phyloP scores from a whole-genome alignment of 495 filamentous ascomycete genomes.

The Parachaetomium inaequale region DNA sequence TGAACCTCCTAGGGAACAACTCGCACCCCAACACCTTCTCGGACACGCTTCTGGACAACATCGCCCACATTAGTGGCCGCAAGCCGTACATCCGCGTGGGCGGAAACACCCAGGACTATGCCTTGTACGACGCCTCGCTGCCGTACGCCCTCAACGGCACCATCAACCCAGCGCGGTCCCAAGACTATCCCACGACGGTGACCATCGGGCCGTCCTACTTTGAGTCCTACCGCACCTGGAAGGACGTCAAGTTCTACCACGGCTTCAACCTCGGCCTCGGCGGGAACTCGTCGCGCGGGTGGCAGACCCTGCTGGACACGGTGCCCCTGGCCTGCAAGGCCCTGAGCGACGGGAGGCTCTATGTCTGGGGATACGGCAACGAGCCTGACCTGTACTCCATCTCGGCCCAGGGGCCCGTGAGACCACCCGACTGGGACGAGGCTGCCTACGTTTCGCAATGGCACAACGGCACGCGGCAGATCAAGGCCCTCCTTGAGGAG shows the following conservation, averaged over 20 bases:
- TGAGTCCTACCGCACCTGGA: conserved; percentile 61
- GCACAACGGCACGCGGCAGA: conserved; percentile 51
- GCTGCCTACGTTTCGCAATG: conserved; percentile 58
- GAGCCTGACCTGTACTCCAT: conserved; percentile 63
- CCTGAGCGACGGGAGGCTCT: conserved; percentile 46
- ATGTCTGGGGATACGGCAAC: conserved; percentile 63
- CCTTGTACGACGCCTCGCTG: conserved; percentile 56
- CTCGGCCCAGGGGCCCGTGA: conserved; percentile 49
- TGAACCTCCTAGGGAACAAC: conserved; percentile 38
- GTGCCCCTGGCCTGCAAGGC: conserved; percentile 60
- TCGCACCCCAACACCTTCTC: conserved; percentile 55
- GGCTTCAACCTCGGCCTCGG: conserved; percentile 61
- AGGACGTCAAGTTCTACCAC: conserved; percentile 54
- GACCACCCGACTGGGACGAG: conserved; percentile 56
- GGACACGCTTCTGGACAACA: conserved; percentile 53
- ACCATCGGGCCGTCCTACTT: conserved; percentile 62
- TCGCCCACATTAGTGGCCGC: conserved; percentile 45
- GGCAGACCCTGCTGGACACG: conserved; percentile 52
- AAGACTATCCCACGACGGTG: conserved; percentile 60
- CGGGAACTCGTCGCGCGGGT: conserved; percentile 50
- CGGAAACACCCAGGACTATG: conserved; percentile 62
- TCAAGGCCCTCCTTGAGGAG: conserved; percentile 47
- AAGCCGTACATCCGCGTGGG: conserved; percentile 59
- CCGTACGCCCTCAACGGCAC: conserved; percentile 54
- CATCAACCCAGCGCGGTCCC: conserved; percentile 44